Evolutionary conservation across 306 rosid genomes (phyloP), one percentile per base, ranked within the genome.

Genomic region (Quercus mongolica): DNA sequence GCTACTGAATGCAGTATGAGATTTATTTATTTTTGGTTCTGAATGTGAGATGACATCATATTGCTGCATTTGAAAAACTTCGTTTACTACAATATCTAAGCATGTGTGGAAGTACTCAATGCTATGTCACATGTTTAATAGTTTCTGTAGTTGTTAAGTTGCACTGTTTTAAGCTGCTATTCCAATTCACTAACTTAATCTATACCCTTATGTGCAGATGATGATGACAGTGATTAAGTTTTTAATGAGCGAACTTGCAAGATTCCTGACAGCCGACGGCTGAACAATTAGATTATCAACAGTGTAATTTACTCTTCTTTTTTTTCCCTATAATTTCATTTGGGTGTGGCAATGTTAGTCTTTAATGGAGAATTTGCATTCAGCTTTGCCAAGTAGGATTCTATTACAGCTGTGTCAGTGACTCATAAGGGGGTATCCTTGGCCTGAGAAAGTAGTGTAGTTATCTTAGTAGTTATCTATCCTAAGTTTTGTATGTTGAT

Each of bases 191-290:
- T 63, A 63, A 25, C 38, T 28, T 28, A 23, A 73, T 75, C 52
- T n/a, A 49, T 35, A 65, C 52, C 72, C 77, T 41, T 76, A 28
- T 74, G 21, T 73, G 87, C 94, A 91, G 95, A 87, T 73, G 92
- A 84, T 61, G 91, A 90, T 21, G 95, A 87, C 88, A 89, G 92
- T 69, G 95, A 91, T 79, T 91, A 76, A 82, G 71, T 57, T 30
- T 18, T 35, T 74, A 74, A 19, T 26, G 31, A 62, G 61, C 54
- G 13, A 67, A 68, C 76, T 38, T 49, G 46, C 78, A 35, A 80
- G 72, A 54, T 75, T 51, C n/a, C 74, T 56, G 49, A 74, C 51
- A 59, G 35, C 64, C 69, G 80, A 79, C 67, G 67, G 75, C 55
- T 17, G 33, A 71, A 56, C 76, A 67, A 71, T 75, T 76, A 56